These are phyloP conservation scores for Talaromyces thailandensis DNA, from an alignment of 495 filamentous ascomycete species.

Conservation along the genomic window DNA sequence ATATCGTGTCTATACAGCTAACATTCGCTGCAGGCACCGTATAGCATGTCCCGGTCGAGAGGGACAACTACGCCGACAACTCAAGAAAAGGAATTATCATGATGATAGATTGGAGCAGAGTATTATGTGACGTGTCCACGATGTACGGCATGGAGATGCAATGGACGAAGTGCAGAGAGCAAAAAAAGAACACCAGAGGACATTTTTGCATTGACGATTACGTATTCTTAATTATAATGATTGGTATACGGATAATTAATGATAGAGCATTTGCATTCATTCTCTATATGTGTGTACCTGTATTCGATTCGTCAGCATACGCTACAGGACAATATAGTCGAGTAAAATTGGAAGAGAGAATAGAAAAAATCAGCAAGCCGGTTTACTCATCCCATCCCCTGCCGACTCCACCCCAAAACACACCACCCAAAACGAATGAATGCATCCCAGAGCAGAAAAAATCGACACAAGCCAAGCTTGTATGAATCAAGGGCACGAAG, in stretches of 20 bases:
- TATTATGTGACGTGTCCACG: not conserved
- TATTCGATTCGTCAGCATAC: not conserved
- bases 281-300: not conserved
- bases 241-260: not conserved
- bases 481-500: slow-evolving; percentile 27
- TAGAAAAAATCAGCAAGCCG: slow-evolving; percentile 52
- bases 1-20: not conserved
- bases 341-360: not conserved
- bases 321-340: not conserved
- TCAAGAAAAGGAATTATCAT: slow-evolving; percentile 7
- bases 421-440: slow-evolving; percentile 49
- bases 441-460: slow-evolving; percentile 16
- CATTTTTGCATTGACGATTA: not conserved
- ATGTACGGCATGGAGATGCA: not conserved
- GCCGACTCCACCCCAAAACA: slow-evolving; percentile 31
- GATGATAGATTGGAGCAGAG: not conserved
- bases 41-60: slow-evolving; percentile 37
- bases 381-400: slow-evolving; percentile 53
- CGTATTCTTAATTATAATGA: slow-evolving; percentile 1
- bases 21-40: slow-evolving; percentile 27
- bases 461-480: slow-evolving; percentile 38
- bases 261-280: not conserved
- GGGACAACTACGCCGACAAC: slow-evolving; percentile 34
- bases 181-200: not conserved
- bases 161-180: not conserved